Base-by-base conservation (phyloP, 441 rosid genomes). In the Euphorbia schlechtendalii region DNA sequence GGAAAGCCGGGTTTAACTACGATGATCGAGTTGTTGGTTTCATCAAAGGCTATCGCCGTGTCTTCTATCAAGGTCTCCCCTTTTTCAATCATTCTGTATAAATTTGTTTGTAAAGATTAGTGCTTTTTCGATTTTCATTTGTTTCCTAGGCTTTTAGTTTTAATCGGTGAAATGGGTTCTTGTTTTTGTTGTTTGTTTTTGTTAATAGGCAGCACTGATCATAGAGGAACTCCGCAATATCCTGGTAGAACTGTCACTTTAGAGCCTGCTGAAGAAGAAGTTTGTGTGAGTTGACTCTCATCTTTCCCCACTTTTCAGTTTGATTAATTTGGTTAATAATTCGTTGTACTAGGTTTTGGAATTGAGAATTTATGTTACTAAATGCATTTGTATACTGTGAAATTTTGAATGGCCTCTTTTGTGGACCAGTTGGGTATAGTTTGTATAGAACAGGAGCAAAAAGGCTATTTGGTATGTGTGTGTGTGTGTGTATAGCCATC, bases 231-330 rank as follows among this genome's bases (percentile, higher is more conserved):
- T 45, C 87, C 84, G 2, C 83, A 83, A 52, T 85, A 69, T 71
- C 97, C 98, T 0, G 94, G 97, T 66, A 85, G 96, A 77, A 88
- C 97, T 9, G 96, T 85, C 22, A 93, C 97, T 64, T 71, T 90
- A 67, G 90, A 85, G 76, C 80, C 91, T 66, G 89, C 88, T 21
- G 72, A 72, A 20, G 95, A 76, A 14, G 92, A 90, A 81, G 21
- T 90, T 48, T 92, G 98, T 77, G 97, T 88, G 73, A 74, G 90
- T 71, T 64, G 0, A 64, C 62, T 24, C 55, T 5, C 17, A 15
- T 30, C 20, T 5, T n/a, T 15, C 15, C n/a, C 46, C 22, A 34
- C 6, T 24, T 21, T 41, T 60, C 34, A 20, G 20, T 18, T 38
- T 59, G 36, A 3, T 41, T 22, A 40, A 36, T n/a, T 52, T 34